Evolutionary conservation across 139 green algal genomes (phyloP).

Genomic region (Trebouxia sp.): DNA sequence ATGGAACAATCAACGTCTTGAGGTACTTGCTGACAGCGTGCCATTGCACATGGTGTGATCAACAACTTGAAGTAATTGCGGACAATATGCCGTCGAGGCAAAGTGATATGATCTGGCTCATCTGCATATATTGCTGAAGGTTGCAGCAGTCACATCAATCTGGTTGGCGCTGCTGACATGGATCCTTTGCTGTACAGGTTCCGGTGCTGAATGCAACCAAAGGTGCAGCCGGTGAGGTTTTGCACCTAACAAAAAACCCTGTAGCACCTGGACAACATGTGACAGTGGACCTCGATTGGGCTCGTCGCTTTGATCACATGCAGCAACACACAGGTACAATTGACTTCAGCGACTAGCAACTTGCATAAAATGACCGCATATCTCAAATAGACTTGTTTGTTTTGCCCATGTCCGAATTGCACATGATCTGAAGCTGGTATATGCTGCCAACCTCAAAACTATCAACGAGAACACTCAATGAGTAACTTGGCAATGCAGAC

Average conservation of each 20-base stretch:
- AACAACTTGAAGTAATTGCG: not conserved
- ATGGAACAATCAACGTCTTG: not conserved
- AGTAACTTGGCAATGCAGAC: not conserved
- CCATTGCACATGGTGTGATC: not conserved
- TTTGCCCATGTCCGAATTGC: not conserved
- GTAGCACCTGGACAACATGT: not conserved
- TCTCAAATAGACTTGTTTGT: not conserved
- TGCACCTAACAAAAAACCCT: not conserved
- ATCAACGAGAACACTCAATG: not conserved
- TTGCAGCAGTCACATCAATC: not conserved
- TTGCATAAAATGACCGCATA: too few relatives aligned
- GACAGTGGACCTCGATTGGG: not conserved
- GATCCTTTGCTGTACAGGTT: not conserved
- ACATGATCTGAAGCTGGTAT: not conserved
- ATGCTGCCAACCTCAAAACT: not conserved
- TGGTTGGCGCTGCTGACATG: not conserved
- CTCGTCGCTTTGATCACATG: slow-evolving; percentile 22
- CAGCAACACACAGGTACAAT: slow-evolving; percentile 25
- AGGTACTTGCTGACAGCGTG: not conserved
- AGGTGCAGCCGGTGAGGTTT: not conserved
- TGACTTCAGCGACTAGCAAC: not conserved
- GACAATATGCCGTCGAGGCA: not conserved
- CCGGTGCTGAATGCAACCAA: not conserved
- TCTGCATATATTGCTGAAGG: not conserved
- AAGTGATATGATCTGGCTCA: not conserved